Evolutionary conservation across 2,329 filamentous ascomycete species (phyloP).

Genomic region (Aspergillus ruber): DNA sequence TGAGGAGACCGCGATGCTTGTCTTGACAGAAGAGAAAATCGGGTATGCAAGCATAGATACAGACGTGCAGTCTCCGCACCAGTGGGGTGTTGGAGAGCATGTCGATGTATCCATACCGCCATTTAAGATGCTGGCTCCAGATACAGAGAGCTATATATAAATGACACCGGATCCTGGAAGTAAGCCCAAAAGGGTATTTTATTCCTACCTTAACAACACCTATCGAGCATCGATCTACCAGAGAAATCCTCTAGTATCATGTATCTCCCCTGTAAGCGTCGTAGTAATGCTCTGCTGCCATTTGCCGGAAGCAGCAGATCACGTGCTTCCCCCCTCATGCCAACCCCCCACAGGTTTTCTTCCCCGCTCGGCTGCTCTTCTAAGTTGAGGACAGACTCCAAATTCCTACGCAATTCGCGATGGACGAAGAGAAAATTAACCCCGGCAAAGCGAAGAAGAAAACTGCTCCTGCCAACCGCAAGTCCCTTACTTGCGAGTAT

Average conservation of each 20-base stretch:
- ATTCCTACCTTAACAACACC: too few relatives aligned
- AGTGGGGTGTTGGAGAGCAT: neutral
- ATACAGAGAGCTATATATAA: neutral
- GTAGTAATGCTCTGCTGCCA: neutral
- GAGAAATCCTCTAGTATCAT: neutral
- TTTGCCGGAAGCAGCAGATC: slow-evolving; percentile 8
- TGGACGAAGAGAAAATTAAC: slow-evolving; percentile 35
- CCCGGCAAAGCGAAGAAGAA: slow-evolving; percentile 37
- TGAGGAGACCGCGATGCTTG: too few relatives aligned
- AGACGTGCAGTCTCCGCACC: neutral
- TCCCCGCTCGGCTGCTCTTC: slow-evolving; percentile 28
- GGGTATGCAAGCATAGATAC: too few relatives aligned
- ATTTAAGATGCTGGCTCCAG: neutral
- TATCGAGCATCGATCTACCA: neutral
- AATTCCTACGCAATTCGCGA: slow-evolving; percentile 21
- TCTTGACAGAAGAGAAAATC: too few relatives aligned
- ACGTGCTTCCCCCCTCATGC: slow-evolving; percentile 5
- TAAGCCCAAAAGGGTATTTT: too few relatives aligned
- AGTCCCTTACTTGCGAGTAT: slow-evolving; percentile 44
- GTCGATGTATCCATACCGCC: neutral
- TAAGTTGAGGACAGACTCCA: slow-evolving; percentile 20
- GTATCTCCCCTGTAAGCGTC: neutral
- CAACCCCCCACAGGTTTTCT: slow-evolving; percentile 32
- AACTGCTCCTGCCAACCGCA: slow-evolving; percentile 37
- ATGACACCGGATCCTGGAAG: neutral